Conservation (phyloP, 2,329 filamentous ascomycete species). For the Aspergillus quadrilineatus region DNA sequence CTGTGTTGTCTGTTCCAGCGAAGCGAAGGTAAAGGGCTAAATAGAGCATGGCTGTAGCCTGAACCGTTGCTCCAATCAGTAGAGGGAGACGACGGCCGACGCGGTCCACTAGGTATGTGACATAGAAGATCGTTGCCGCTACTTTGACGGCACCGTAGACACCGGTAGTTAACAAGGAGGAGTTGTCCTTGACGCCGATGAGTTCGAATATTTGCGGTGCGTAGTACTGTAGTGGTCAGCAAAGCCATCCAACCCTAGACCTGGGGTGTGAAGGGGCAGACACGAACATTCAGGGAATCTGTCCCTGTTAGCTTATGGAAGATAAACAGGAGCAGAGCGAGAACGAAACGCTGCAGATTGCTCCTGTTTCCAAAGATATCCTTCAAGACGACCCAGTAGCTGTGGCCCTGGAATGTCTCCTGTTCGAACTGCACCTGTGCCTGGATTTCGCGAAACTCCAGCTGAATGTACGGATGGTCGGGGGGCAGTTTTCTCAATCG, state of each 20-base stretch:
- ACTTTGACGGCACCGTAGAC: conserved; percentile 10
- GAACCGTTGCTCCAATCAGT: not conserved
- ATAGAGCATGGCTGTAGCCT: conserved; percentile 8
- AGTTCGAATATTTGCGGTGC: conserved; percentile 6
- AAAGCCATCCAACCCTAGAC: no score
- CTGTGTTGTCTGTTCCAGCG: not conserved
- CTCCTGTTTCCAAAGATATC: conserved; percentile 5
- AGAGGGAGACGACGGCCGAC: conserved; percentile 5
- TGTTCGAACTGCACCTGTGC: conserved; percentile 37
- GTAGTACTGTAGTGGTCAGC: conserved; percentile 4
- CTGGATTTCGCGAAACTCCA: conserved; percentile 41
- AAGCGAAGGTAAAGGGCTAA: conserved; percentile 6
- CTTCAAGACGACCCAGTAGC: conserved; percentile 33
- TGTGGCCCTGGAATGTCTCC: conserved; percentile 27
- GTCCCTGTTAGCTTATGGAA: conserved; percentile 9
- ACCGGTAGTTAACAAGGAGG: not conserved
- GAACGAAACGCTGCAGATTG: conserved; percentile 6
- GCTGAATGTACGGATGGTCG: conserved; percentile 37
- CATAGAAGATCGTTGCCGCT: conserved; percentile 7
- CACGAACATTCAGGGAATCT: conserved; percentile 5
- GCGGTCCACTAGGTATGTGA: conserved; percentile 1
- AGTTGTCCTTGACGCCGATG: conserved; percentile 1
- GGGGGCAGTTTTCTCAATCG: not conserved
- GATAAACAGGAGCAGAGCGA: conserved; percentile 6
- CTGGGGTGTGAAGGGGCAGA: no score